Evolutionary conservation across 2,329 filamentous ascomycete genomes (phyloP).

Genomic region (Ilyonectria destructans): DNA sequence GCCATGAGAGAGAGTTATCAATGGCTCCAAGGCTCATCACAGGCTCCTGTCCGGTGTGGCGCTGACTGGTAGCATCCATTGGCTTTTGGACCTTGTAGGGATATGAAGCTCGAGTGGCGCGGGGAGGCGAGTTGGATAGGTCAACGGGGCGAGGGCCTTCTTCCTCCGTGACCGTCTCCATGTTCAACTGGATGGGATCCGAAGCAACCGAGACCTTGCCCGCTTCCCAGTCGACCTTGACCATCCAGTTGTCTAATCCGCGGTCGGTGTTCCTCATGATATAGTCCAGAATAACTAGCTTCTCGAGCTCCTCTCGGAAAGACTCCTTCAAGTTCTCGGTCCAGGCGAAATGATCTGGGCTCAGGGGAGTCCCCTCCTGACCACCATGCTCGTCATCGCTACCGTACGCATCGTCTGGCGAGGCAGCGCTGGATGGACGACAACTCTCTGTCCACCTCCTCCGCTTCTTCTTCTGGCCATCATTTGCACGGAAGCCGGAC

Average conservation of each 20-base stretch:
- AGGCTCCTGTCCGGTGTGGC: constrained; percentile 64
- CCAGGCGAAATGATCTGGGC: constrained; percentile 81
- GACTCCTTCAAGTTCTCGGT: constrained; percentile 90
- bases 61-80: constrained; percentile 81
- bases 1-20: constrained; percentile 98
- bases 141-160: constrained; percentile 75
- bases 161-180: constrained; percentile 64
- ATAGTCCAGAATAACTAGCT: constrained; percentile 97
- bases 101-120: constrained; percentile 65
- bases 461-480: constrained; percentile 76
- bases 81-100: constrained; percentile 86
- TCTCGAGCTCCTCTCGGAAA: constrained; percentile 95
- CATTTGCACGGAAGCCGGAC: constrained; percentile 78
- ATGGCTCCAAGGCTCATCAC: constrained; percentile 90
- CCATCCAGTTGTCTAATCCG: constrained; percentile 99
- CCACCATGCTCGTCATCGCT: constrained; percentile 71
- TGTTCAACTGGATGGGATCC: constrained; percentile 81
- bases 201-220: constrained; percentile 89
- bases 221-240: constrained; percentile 90
- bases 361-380: constrained; percentile 67
- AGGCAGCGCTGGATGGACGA: constrained; percentile 70
- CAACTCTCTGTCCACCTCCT: constrained; percentile 84
- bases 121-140: constrained; percentile 60
- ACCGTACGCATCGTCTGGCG: constrained; percentile 76
- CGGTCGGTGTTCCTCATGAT: constrained; percentile 99